Percentiles rank a stretch among this genome's conserved stretches.
Evolutionary conservation across 768 basidiomycete genomes (phyloP).

Genomic region (Pleurotus sapidus): DNA sequence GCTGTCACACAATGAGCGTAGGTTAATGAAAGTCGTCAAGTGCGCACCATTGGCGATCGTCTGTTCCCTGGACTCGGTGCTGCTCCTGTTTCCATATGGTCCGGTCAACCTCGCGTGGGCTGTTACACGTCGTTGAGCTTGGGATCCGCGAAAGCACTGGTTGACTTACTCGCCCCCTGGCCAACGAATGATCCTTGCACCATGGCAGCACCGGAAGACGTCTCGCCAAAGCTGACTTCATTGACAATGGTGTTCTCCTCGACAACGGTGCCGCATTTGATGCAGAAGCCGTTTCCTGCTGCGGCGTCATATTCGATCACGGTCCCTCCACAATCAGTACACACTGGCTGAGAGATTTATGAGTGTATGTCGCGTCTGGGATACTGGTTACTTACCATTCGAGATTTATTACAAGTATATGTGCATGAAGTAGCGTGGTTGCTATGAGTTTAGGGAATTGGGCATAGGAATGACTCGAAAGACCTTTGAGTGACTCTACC

Average conservation of each 20-base stretch:
- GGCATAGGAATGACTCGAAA: not conserved
- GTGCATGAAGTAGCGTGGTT: not conserved
- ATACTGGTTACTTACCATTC: too few species aligned
- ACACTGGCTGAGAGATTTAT: conserved; percentile 44
- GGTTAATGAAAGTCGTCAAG: not conserved
- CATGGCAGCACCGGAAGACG: conserved; percentile 87
- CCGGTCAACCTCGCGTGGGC: conserved; percentile 83
- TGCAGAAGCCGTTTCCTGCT: conserved; percentile 84
- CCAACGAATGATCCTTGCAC: conserved; percentile 93
- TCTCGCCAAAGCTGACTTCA: conserved; percentile 96
- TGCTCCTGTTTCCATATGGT: conserved; percentile 77
- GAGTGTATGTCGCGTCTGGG: too few species aligned
- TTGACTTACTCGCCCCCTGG: conserved; percentile 80
- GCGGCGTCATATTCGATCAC: conserved; percentile 85
- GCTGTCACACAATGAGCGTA: conserved; percentile 39
- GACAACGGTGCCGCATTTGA: conserved; percentile 83
- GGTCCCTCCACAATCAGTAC: conserved; percentile 77
- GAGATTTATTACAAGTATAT: not conserved
- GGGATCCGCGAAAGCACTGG: not conserved
- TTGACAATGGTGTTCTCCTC: conserved; percentile 94
- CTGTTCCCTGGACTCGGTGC: conserved; percentile 82
- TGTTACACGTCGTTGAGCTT: conserved; percentile 21
- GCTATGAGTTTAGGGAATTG: conserved; percentile 5
- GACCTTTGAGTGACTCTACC: not conserved
- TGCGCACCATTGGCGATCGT: conserved; percentile 83